Conservation (phyloP, 1,139 yeast species). For the Diutina catenulata region DNA sequence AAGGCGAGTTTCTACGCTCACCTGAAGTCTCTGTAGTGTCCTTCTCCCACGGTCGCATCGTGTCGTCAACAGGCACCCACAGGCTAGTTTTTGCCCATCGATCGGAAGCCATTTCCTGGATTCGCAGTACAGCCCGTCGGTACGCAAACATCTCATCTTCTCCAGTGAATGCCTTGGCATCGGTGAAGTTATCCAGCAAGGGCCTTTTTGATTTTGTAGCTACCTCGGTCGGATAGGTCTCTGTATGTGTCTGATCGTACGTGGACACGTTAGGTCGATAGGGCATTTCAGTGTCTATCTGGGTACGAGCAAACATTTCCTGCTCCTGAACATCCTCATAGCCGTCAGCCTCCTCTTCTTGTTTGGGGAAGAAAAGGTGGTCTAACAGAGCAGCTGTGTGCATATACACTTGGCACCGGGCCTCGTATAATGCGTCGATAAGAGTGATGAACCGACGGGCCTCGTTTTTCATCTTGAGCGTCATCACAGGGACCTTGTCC, state of each 20-base stretch:
- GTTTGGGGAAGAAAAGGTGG: slow-evolving; percentile 47
- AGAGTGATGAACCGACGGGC: slow-evolving; percentile 58
- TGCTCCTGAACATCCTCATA: slow-evolving; percentile 43
- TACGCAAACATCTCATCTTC: slow-evolving; percentile 72
- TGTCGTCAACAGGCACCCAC: slow-evolving; percentile 45
- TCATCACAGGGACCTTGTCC: slow-evolving; percentile 51
- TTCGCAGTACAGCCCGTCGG: slow-evolving; percentile 58
- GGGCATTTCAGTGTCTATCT: slow-evolving; percentile 48
- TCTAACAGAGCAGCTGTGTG: slow-evolving; percentile 40
- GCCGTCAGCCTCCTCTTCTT: slow-evolving; percentile 12
- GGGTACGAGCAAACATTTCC: slow-evolving; percentile 59
- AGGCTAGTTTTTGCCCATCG: slow-evolving; percentile 19
- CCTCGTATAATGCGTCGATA: slow-evolving; percentile 58
- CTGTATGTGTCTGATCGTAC: slow-evolving; percentile 36
- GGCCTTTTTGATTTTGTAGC: not conserved
- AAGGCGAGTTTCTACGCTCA: no score
- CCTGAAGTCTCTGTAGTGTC: not conserved
- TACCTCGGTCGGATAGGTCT: slow-evolving; percentile 13
- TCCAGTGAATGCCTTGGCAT: slow-evolving; percentile 53
- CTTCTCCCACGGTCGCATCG: slow-evolving; percentile 56
- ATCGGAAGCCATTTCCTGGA: slow-evolving; percentile 46
- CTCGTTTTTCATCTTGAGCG: slow-evolving; percentile 49
- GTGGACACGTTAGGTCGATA: slow-evolving; percentile 60
- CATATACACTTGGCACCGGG: slow-evolving; percentile 46
- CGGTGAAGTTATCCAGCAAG: slow-evolving; percentile 25